These are phyloP conservation scores for Coemansia erecta DNA, from an alignment of 192 early-diverging fungal genomes.

Conservation along the genomic window DNA sequence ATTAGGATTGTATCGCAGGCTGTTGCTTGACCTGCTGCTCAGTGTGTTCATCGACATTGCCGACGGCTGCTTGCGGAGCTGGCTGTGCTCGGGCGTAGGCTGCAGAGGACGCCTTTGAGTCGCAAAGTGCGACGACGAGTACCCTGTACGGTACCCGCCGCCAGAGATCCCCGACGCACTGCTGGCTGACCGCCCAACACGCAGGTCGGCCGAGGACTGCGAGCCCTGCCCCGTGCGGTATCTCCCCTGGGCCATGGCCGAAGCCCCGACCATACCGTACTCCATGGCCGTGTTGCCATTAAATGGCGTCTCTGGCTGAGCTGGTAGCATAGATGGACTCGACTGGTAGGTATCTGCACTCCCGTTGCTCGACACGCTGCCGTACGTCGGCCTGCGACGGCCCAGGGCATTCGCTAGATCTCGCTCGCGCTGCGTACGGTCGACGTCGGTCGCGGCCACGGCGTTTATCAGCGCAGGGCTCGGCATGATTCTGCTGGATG, in stretches of 20 bases:
- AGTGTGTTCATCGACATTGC: slow-evolving; percentile 23
- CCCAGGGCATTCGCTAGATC: slow-evolving; percentile 44
- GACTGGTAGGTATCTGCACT: slow-evolving; percentile 4
- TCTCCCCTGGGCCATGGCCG: slow-evolving; percentile 15
- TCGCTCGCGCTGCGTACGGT: slow-evolving; percentile 41
- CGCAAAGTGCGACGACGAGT: slow-evolving; percentile 13
- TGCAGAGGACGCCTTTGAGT: slow-evolving; percentile 36
- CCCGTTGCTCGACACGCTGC: slow-evolving; percentile 19
- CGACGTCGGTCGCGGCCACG: slow-evolving; percentile 30
- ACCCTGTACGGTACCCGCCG: slow-evolving; percentile 30
- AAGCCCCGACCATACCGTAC: background rate
- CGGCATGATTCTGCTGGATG: slow-evolving; percentile 33
- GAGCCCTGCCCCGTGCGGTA: slow-evolving; percentile 16
- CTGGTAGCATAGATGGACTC: background rate
- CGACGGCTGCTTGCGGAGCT: slow-evolving; percentile 41
- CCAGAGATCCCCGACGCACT: slow-evolving; percentile 29
- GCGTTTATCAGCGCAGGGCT: slow-evolving; percentile 36
- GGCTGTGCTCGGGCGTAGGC: slow-evolving; percentile 15
- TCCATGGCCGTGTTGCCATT: slow-evolving; percentile 35
- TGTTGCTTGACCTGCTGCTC: slow-evolving; percentile 6
- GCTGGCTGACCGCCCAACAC: slow-evolving; percentile 41
- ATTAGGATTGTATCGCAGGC: background rate
- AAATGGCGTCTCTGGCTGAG: slow-evolving; percentile 27
- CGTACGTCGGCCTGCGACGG: slow-evolving; percentile 35
- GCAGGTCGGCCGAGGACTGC: slow-evolving; percentile 24